phyloP scores from a whole-genome alignment of 805 yeast genomes.

The Tetrapisispora nanseiensis region DNA sequence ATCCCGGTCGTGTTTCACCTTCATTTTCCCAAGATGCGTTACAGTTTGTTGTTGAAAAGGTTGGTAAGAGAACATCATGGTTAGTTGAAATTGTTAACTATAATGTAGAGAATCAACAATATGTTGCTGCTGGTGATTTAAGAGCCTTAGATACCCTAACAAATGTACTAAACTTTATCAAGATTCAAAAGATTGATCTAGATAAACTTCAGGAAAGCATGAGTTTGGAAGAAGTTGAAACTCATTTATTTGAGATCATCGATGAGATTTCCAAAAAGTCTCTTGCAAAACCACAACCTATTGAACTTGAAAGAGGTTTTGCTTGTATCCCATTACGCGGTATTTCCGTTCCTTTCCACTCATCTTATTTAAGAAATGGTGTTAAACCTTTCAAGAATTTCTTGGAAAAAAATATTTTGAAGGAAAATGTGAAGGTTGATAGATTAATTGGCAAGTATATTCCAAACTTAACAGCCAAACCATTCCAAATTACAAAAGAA shows the following conservation, averaged over 20 bases:
- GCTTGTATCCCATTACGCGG: constrained; percentile 98
- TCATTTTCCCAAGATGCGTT: constrained; percentile 90
- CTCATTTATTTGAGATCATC: constrained; percentile 80
- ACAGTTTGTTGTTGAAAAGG: constrained; percentile 86
- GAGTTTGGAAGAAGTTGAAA: constrained; percentile 80
- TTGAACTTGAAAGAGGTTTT: constrained; percentile 93
- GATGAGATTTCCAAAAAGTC: constrained; percentile 77
- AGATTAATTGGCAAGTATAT: constrained; percentile 90
- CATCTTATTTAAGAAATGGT: constrained; percentile 95
- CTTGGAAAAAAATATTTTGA: constrained; percentile 90
- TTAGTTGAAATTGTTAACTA: constrained; percentile 94
- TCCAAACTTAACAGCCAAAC: constrained; percentile 97
- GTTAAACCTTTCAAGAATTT: constrained; percentile 98
- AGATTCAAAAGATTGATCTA: constrained; percentile 88
- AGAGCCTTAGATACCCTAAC: constrained; percentile 89
- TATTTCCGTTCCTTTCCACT: constrained; percentile 99
- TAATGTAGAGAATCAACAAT: constrained; percentile 96
- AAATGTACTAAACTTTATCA: constrained; percentile 86
- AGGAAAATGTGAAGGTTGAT: constrained; percentile 89
- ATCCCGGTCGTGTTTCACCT: constrained; percentile 84
- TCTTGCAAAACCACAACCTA: constrained; percentile 86
- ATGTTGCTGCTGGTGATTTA: constrained; percentile 97
- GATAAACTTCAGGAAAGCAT: constrained; percentile 74
- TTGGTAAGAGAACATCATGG: constrained; percentile 79
- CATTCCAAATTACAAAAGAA: constrained; percentile 91